Conservation (phyloP, 2,329 filamentous ascomycete species). For the Penicillium sp. region DNA sequence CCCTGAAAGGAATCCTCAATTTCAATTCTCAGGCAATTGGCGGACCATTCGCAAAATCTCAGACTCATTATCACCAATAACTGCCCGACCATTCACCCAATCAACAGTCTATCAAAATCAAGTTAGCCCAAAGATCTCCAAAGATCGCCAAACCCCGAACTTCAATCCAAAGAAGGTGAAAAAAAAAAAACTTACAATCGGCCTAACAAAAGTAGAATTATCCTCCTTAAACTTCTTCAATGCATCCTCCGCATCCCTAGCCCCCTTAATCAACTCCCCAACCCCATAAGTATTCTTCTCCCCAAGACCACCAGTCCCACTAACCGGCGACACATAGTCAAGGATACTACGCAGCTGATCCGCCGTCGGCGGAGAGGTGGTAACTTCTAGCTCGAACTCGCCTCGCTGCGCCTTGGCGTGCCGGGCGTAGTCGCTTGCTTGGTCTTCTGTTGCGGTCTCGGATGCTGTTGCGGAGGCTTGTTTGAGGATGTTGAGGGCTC, state of each 20-base stretch:
- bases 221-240: constrained; percentile 72
- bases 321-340: constrained; percentile 59
- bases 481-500: constrained; percentile 73
- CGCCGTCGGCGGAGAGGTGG: constrained; percentile 71
- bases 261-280: constrained; percentile 69
- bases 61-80: constrained; percentile 74
- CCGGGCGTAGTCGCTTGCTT: constrained; percentile 62
- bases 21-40: constrained; percentile 37
- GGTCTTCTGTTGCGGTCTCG: constrained; percentile 67
- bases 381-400: constrained; percentile 83
- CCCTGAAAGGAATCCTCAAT: no score
- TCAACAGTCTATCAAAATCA: constrained; percentile 60
- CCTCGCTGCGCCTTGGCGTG: constrained; percentile 59
- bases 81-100: constrained; percentile 85
- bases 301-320: constrained; percentile 51
- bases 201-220: constrained; percentile 64
- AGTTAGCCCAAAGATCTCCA: constrained; percentile 21
- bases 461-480: constrained; percentile 68
- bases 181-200: constrained; percentile 64
- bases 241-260: constrained; percentile 70
- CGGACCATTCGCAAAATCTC: constrained; percentile 81
- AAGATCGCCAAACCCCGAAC: constrained; percentile 1
- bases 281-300: constrained; percentile 59
- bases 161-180: no score
- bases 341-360: constrained; percentile 82